Base-by-base conservation (phyloP, 768 basidiomycete species). In the Boletus vinaceobasis region DNA sequence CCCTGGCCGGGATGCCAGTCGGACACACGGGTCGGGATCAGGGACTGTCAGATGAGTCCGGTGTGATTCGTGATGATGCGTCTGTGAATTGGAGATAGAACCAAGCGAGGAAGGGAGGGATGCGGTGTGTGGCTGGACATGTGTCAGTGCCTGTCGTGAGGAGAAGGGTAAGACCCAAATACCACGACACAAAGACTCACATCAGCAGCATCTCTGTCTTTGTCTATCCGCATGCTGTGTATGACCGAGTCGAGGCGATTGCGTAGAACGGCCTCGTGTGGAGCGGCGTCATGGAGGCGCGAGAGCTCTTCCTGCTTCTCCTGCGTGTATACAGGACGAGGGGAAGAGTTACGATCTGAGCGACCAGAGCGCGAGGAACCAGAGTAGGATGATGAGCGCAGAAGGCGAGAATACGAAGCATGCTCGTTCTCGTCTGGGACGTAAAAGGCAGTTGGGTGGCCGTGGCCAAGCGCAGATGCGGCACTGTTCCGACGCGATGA, bases 201-300 rank as follows among this genome's bases (percentile, higher is more conserved):
- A 31, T 70, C 64, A 19, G 58, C 19, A 1, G 58, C 32, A 31
- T 60, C 60, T 6, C 31, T 45, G 33, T 65, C 68, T 36, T 11
- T 65, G 50, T 68, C 63, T 58, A 68, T 63, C 19, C 50, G 48
- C 61, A 64, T 64, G 56, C 68, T 65, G 53, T 69, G 66, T n/a
- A 85, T 63, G 43, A 82, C 81, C 2, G 77, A 67, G 69, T 85
- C 84, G 17, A 84, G 68, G 11, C 80, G 73, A 45, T 73, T 77
- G 8, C 79, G 75, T 26, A 84, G 72, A 23, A 80, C 83, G 42
- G 79, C 79, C 60, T 79, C 81, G 50, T 80, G 83, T 1, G 80
- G 82, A 15, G 76, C 60, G 49, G 76, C 55, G 23, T 70, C 70
- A 36, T 65, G 62, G 52, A 63, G 57, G 56, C 59, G 63, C 5